A percentile compares a stretch with the other conserved stretches of the same genome.
phyloP scores from a whole-genome alignment of 2,329 filamentous ascomycete genomes.

The Clathrospora elynae region DNA sequence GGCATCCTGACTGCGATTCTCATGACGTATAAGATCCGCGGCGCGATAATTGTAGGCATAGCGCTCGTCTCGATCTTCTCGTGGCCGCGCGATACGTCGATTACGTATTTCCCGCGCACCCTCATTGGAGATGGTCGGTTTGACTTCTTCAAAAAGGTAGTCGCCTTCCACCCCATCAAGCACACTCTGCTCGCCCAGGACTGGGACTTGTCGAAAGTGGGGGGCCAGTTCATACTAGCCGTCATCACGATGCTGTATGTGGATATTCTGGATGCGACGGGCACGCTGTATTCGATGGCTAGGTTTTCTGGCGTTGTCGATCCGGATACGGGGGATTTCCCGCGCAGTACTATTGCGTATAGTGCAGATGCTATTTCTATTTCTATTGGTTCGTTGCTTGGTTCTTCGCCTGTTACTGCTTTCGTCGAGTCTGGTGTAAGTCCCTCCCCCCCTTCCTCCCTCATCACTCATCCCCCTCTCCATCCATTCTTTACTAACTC shows the following conservation, averaged over 20 bases:
- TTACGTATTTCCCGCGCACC: constrained; percentile 82
- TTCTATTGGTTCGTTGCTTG: constrained; percentile 78
- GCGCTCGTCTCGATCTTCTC: constrained; percentile 84
- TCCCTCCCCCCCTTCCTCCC: constrained; percentile 8
- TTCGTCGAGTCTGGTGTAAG: constrained; percentile 79
- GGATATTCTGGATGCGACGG: constrained; percentile 81
- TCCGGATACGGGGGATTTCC: constrained; percentile 82
- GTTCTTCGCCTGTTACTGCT: constrained; percentile 79
- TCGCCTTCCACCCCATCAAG: constrained; percentile 78
- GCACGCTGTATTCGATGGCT: constrained; percentile 88
- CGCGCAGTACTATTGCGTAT: constrained; percentile 83
- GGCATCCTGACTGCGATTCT: constrained; percentile 78
- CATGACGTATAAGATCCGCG: constrained; percentile 85
- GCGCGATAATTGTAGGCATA: constrained; percentile 82
- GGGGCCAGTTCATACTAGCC: constrained; percentile 78
- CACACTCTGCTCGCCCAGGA: constrained; percentile 72
- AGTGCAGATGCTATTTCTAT: constrained; percentile 81
- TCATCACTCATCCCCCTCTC: too few species aligned
- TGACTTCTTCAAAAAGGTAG: constrained; percentile 86
- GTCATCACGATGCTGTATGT: constrained; percentile 90
- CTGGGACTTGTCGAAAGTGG: constrained; percentile 71
- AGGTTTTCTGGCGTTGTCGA: constrained; percentile 81
- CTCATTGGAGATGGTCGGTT: constrained; percentile 70
- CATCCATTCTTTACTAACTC: constrained; percentile 1
- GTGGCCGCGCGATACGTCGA: constrained; percentile 76